These are phyloP conservation scores for Colletotrichum salicis DNA, from an alignment of 2,329 filamentous ascomycete species.

Conservation along the genomic window DNA sequence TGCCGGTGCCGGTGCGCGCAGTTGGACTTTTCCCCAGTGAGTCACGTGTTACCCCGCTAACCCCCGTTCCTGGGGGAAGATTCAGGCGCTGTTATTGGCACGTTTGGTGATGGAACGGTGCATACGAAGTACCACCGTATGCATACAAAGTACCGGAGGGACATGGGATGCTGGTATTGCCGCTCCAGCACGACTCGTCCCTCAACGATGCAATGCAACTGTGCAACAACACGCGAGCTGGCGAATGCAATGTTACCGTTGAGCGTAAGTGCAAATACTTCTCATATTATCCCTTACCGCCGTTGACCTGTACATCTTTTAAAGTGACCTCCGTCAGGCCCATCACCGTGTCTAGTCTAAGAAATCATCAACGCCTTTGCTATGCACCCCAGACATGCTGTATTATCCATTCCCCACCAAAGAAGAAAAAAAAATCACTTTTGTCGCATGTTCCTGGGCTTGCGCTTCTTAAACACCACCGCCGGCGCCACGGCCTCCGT, in stretches of 20 bases:
- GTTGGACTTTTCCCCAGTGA: background rate
- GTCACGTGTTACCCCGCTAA: slow-evolving; percentile 18
- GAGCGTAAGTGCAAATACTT: background rate
- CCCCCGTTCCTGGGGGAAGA: background rate
- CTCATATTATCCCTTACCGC: background rate
- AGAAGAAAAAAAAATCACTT: slow-evolving; percentile 52
- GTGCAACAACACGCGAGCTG: background rate
- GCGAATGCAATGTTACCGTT: background rate
- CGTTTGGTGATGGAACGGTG: background rate
- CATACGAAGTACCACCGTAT: too few relatives aligned
- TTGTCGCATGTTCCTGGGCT: slow-evolving; percentile 72
- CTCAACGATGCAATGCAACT: background rate
- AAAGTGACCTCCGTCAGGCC: background rate
- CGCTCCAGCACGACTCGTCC: background rate
- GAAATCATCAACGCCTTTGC: slow-evolving; percentile 17
- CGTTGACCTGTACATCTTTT: background rate
- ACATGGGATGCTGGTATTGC: background rate
- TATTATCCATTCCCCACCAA: background rate
- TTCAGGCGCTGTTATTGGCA: background rate
- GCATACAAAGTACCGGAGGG: too few relatives aligned
- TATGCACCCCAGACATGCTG: slow-evolving; percentile 3
- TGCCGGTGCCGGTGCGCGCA: background rate
- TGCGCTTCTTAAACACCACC: slow-evolving; percentile 84
- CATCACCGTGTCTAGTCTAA: background rate
- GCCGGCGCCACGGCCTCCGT: slow-evolving; percentile 47